Percentiles rank a stretch among this genome's conserved stretches.
phyloP scores from a whole-genome alignment of 1,139 yeast species.

The Candida sp. region DNA sequence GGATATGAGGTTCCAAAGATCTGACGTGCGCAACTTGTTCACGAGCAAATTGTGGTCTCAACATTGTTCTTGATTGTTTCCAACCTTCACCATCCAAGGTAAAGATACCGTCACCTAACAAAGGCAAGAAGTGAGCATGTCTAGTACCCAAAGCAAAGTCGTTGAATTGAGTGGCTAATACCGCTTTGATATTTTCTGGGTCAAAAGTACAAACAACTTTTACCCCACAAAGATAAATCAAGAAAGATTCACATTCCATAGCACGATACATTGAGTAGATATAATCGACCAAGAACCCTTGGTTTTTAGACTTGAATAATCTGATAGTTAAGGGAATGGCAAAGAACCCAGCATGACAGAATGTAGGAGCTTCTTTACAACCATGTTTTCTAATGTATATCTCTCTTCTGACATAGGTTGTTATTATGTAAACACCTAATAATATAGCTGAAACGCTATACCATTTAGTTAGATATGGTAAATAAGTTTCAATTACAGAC shows the following conservation, averaged over 20 bases:
- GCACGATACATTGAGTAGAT: slow-evolving; percentile 10
- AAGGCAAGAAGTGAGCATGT: slow-evolving; percentile 35
- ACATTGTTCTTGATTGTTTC: slow-evolving; percentile 53
- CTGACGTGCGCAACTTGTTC: slow-evolving; percentile 47
- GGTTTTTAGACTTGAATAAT: slow-evolving; percentile 15
- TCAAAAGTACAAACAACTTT: slow-evolving; percentile 17
- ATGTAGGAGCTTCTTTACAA: slow-evolving; percentile 13
- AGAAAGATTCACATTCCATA: not conserved
- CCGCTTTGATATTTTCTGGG: slow-evolving; percentile 33
- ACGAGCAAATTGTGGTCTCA: slow-evolving; percentile 53
- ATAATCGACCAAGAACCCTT: slow-evolving; percentile 24
- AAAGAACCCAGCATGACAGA: slow-evolving; percentile 10
- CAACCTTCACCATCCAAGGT: slow-evolving; percentile 55
- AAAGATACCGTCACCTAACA: slow-evolving; percentile 57
- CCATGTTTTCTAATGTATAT: slow-evolving; percentile 14
- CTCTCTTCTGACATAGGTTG: not conserved
- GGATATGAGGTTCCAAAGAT: slow-evolving; percentile 44
- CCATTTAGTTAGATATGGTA: slow-evolving; percentile 7
- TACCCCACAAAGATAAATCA: not conserved
- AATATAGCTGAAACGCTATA: slow-evolving; percentile 9
- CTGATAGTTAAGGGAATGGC: slow-evolving; percentile 14
- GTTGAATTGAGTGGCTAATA: slow-evolving; percentile 43
- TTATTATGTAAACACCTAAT: slow-evolving; percentile 4
- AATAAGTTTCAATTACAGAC: not conserved
- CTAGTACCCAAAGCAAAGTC: slow-evolving; percentile 51